Percentiles rank a stretch among this genome's conserved stretches.
phyloP scores from a whole-genome alignment of 495 filamentous ascomycete genomes.

The Annulohypoxylon moriforme region DNA sequence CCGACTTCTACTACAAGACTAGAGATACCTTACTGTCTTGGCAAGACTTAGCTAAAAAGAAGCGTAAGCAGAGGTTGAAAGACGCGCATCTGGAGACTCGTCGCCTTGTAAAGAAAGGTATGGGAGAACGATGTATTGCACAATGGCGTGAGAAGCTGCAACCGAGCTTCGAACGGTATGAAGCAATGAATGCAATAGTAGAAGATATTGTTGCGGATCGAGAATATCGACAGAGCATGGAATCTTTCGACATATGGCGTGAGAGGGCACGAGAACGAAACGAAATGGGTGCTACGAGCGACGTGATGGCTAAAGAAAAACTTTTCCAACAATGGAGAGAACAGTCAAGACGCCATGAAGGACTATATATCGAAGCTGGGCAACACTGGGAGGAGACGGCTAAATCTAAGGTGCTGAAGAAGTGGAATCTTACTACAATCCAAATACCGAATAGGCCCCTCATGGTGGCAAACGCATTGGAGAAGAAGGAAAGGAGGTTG shows the following conservation, averaged over 20 bases:
- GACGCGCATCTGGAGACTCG: conserved; percentile 49
- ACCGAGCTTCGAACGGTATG: conserved; percentile 41
- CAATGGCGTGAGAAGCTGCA: conserved; percentile 46
- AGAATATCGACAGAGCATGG: conserved; percentile 35
- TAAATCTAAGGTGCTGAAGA: conserved; percentile 65
- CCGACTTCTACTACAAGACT: conserved; percentile 46
- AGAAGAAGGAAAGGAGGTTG: conserved; percentile 63
- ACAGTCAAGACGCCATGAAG: conserved; percentile 29
- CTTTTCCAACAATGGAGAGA: conserved; percentile 44
- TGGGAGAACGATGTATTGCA: conserved; percentile 46
- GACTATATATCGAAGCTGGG: conserved; percentile 34
- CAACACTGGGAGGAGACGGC: conserved; percentile 49
- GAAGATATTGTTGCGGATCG: conserved; percentile 37
- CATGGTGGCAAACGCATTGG: conserved; percentile 51
- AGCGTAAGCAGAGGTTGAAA: conserved; percentile 44
- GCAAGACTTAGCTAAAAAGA: conserved; percentile 42
- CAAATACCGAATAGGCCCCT: conserved; percentile 49
- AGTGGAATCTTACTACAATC: conserved; percentile 58
- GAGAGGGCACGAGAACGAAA: conserved; percentile 45
- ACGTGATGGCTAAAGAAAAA: conserved; percentile 53
- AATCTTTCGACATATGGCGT: conserved; percentile 61
- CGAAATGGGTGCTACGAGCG: conserved; percentile 32
- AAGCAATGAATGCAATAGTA: conserved; percentile 35
- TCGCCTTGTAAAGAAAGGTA: conserved; percentile 47
- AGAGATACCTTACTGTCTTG: conserved; percentile 37